Evolutionary conservation across 805 yeast species (phyloP), one percentile per base, ranked within the genome.

Genomic region (Wickerhamiella kazuoi): DNA sequence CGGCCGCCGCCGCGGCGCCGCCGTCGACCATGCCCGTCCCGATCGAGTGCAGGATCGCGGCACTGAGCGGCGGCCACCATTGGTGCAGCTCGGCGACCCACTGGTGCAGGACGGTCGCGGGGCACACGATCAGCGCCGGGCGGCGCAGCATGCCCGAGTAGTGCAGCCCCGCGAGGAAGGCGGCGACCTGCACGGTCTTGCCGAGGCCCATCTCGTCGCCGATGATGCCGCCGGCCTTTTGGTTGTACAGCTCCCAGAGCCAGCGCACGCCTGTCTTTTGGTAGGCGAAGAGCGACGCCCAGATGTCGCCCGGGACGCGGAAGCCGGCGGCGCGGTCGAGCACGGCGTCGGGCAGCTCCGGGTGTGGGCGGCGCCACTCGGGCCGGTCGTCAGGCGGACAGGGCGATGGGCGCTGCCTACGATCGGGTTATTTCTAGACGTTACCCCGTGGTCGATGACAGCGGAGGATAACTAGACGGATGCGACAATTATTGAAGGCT

Each of bases 131-230:
- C 28, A 90, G 52, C 0, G 80, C 78, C 0, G 98, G 98, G 30
- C 76, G 78, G 24, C 72, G 69, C 2, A 87, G 61, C 41, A 71
- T 61, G 0, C 78, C 75, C 15, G 93, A 79, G 54, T 84, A 80
- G 51, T 86, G 94, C 30, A 90, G 63, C 0, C 94, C 90, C 0
- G 97, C 96, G 7, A 90, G 52, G 55, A 87, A 90, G 1, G 96
- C 74, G 34, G 84, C 83, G 7, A 90, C 71, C 54, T 90, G 97
- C 37, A 90, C 79, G 0, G 98, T 90, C 53, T 90, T 90, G 2
- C 98, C 98, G 15, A 90, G 60, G 0, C 98, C 98, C 98, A 90
- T 90, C 56, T 90, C 98, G 58, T 90, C 98, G 20, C 97, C 96
- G 31, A 90, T 69, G 18, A 90, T 90, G 0, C 98, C 98, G 2